Evolutionary conservation across 306 rosid genomes (phyloP).

Genomic region (Senna siamea): DNA sequence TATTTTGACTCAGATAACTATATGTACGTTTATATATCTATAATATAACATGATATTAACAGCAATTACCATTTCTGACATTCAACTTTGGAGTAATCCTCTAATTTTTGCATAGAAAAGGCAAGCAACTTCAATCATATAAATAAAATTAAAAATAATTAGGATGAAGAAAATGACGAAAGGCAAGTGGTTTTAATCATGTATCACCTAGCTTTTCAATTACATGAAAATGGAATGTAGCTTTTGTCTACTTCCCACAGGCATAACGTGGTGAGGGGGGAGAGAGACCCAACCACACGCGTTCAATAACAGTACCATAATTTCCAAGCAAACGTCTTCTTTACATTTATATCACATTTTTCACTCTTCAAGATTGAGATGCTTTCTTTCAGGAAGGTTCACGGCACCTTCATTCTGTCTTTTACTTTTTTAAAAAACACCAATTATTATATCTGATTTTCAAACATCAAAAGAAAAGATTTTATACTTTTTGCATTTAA

Average conservation of each 20-base stretch:
- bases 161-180: not conserved
- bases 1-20: not conserved
- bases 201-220: not conserved
- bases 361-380: not conserved
- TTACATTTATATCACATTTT: not conserved
- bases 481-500: too few species aligned
- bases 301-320: not conserved
- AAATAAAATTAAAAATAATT: not conserved
- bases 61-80: not conserved
- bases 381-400: constrained; percentile 39
- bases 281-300: constrained; percentile 13
- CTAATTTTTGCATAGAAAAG: too few species aligned
- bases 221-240: not conserved
- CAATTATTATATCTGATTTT: not conserved
- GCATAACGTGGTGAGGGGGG: not conserved
- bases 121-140: not conserved
- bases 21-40: too few species aligned
- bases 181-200: too few species aligned
- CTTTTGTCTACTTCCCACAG: not conserved
- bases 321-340: not conserved
- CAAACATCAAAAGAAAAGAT: not conserved
- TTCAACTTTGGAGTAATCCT: too few species aligned
- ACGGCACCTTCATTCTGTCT: constrained; percentile 39
- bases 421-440: not conserved
- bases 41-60: not conserved